phyloP scores from a whole-genome alignment of 352 stramenopile species.

The Blastocystis hominis region DNA sequence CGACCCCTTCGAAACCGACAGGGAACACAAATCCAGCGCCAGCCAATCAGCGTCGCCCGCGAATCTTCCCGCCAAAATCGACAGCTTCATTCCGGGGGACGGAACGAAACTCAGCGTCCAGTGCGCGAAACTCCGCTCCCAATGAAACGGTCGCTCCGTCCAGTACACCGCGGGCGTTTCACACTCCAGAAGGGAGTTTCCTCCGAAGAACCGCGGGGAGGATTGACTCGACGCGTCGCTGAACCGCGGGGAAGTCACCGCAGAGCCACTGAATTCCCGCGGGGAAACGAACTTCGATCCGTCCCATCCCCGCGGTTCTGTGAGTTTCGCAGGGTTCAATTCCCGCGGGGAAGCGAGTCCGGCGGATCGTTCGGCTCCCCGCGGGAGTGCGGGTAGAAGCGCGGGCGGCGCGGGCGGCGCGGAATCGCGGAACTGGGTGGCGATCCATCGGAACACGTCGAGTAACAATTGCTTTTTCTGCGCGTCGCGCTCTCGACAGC shows the following conservation, averaged over 20 bases:
- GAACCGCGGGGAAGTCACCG: too few relatives aligned
- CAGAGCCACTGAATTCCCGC: neutral
- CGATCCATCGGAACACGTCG: neutral
- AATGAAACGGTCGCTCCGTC: neutral
- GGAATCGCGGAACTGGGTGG: neutral
- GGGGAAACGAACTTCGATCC: neutral
- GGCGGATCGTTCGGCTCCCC: too few relatives aligned
- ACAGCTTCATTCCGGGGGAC: neutral
- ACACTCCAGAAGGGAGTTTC: neutral
- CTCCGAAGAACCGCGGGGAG: neutral
- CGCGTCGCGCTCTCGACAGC: neutral
- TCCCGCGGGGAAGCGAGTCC: too few relatives aligned
- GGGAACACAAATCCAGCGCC: neutral
- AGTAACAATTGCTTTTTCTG: constrained; percentile 9
- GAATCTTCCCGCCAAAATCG: neutral
- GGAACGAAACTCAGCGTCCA: neutral
- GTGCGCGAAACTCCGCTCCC: neutral
- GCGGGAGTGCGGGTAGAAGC: too few relatives aligned
- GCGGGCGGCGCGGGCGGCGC: too few relatives aligned
- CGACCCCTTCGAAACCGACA: neutral
- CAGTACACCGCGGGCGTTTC: neutral
- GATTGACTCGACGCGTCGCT: neutral
- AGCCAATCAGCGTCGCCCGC: neutral
- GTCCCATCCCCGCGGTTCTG: too few relatives aligned
- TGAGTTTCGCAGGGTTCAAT: too few relatives aligned